Evolutionary conservation across 2,329 filamentous ascomycete species (phyloP).

Genomic region (Cryoendolithus antarcticus): DNA sequence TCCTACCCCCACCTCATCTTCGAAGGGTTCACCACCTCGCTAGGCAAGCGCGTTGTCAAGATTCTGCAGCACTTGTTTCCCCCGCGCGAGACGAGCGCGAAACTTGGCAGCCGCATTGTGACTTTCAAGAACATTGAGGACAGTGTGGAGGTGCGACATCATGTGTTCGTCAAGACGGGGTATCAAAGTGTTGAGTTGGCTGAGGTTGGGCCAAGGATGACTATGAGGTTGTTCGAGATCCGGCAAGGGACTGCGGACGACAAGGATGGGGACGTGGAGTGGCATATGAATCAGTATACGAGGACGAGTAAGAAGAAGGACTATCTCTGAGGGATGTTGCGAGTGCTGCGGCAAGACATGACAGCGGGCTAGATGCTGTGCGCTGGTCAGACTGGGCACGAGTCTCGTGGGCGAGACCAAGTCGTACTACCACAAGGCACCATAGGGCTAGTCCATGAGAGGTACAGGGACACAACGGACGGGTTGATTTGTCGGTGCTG

Average conservation of each 20-base stretch:
- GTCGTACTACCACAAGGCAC: too few species aligned
- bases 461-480: too few species aligned
- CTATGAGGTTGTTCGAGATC: conserved; percentile 93
- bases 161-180: conserved; percentile 87
- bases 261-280: conserved; percentile 90
- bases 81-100: conserved; percentile 67
- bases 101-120: conserved; percentile 77
- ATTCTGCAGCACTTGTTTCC: conserved; percentile 92
- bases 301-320: conserved; percentile 91
- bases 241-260: conserved; percentile 82
- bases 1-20: conserved; percentile 92
- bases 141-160: conserved; percentile 78
- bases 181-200: conserved; percentile 81
- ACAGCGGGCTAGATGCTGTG: too few species aligned
- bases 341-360: background rate
- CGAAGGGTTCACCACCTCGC: conserved; percentile 72
- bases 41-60: conserved; percentile 75
- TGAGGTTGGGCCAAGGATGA: conserved; percentile 89
- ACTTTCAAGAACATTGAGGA: conserved; percentile 89
- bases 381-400: too few species aligned
- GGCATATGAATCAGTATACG: conserved; percentile 92
- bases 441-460: too few species aligned
- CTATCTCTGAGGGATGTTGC: conserved; percentile 53
- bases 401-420: too few species aligned
- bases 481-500: too few species aligned